Evolutionary conservation across 2,329 filamentous ascomycete genomes (phyloP).

Genomic region (Neurospora crassa): DNA sequence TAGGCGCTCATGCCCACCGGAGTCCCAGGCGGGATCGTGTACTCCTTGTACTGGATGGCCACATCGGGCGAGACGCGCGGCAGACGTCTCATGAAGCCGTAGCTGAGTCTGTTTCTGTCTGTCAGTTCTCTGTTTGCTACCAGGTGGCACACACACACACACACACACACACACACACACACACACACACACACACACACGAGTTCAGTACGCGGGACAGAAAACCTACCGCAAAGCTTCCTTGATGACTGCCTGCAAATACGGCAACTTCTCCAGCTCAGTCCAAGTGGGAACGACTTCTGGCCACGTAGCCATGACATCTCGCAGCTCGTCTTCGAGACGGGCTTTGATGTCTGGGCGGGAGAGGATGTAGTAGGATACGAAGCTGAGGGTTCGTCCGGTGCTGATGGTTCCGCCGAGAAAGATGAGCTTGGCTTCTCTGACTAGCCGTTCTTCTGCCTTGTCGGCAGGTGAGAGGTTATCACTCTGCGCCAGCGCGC

Average conservation of each 20-base stretch:
- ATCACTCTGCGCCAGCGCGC: conserved; percentile 20
- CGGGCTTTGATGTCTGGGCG: conserved; percentile 5
- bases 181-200: no score
- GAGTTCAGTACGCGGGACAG: background rate
- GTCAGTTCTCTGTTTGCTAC: background rate
- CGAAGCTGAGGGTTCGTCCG: conserved; percentile 16
- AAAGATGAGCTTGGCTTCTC: conserved; percentile 20
- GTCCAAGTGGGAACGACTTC: conserved; percentile 11
- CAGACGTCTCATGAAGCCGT: conserved; percentile 10
- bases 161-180: background rate
- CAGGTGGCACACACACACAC: no score
- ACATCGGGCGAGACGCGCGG: conserved; percentile 13
- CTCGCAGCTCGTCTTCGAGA: conserved; percentile 18
- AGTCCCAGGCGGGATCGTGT: conserved; percentile 13
- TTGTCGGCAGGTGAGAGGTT: conserved; percentile 21
- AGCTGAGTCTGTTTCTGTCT: conserved; percentile 1
- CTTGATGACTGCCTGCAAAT: conserved; percentile 13
- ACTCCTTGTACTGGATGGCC: conserved; percentile 13
- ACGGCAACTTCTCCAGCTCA: conserved; percentile 10
- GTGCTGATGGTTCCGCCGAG: conserved; percentile 23
- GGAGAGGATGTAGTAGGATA: conserved; percentile 17
- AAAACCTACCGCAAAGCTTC: conserved; percentile 9
- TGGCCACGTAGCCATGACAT: conserved; percentile 16
- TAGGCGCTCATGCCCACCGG: conserved; percentile 12
- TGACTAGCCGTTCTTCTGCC: conserved; percentile 16